Conservation (phyloP, 2,329 filamentous ascomycete species). For the Elsinoe fawcettii region DNA sequence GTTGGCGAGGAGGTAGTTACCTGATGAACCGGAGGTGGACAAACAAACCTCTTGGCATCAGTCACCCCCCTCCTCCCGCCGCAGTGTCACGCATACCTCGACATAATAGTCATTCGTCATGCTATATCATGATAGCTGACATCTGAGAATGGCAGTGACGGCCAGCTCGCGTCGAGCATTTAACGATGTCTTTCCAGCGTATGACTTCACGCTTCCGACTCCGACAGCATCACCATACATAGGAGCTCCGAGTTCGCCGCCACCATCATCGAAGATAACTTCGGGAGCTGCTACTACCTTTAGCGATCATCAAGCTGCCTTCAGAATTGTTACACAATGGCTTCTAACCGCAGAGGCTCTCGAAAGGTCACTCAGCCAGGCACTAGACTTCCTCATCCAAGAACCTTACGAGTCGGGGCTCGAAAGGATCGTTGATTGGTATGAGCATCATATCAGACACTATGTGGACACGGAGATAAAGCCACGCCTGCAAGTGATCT, state of each 20-base stretch:
- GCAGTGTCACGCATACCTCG: not conserved
- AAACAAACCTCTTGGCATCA: not conserved
- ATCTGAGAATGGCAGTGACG: not conserved
- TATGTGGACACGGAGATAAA: not conserved
- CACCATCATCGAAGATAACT: not conserved
- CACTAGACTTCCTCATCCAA: conserved; percentile 34
- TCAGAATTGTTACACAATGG: conserved; percentile 5
- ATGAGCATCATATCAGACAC: not conserved
- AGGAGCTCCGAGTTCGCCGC: conserved; percentile 5
- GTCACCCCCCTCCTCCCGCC: not conserved
- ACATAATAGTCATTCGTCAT: not conserved
- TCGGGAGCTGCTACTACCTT: not conserved
- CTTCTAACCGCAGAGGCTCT: not conserved
- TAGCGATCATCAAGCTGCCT: conserved; percentile 1
- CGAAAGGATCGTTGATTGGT: not conserved
- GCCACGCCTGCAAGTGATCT: not conserved
- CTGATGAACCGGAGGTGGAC: not conserved
- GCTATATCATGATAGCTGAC: not conserved
- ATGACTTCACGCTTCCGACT: not conserved
- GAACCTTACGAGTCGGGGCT: not conserved
- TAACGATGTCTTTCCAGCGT: conserved; percentile 2
- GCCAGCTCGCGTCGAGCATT: not conserved
- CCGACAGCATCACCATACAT: conserved; percentile 5
- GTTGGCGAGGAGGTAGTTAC: not conserved
- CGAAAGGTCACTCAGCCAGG: not conserved